phyloP scores from a whole-genome alignment of 495 filamentous ascomycete species.

The Trichoderma virens region DNA sequence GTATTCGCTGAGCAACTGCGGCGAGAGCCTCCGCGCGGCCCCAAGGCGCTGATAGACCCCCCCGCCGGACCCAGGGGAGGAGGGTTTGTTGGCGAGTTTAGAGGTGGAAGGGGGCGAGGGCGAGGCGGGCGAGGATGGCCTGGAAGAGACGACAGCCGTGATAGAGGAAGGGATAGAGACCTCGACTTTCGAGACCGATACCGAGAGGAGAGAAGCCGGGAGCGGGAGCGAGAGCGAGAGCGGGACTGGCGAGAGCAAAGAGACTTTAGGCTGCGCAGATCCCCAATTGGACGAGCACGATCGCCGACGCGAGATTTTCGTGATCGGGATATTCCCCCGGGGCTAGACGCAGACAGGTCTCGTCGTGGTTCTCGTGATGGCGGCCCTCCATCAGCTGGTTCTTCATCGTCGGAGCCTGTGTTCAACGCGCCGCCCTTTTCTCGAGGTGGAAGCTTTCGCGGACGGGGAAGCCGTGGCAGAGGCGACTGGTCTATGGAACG shows the following conservation, averaged over 20 bases:
- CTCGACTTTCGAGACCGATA: constrained; percentile 43
- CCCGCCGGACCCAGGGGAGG: constrained; percentile 50
- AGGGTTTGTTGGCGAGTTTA: constrained; percentile 39
- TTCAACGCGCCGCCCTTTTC: constrained; percentile 38
- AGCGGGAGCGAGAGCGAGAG: constrained; percentile 26
- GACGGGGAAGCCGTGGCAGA: constrained; percentile 46
- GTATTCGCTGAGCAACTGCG: constrained; percentile 35
- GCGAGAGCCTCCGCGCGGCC: constrained; percentile 57
- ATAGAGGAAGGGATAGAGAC: constrained; percentile 52
- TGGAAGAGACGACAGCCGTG: constrained; percentile 53
- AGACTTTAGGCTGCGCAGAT: constrained; percentile 35
- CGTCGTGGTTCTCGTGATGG: constrained; percentile 45
- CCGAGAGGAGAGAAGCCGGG: constrained; percentile 42
- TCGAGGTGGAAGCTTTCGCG: constrained; percentile 47
- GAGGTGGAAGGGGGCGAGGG: constrained; percentile 34
- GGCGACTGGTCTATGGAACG: constrained; percentile 60
- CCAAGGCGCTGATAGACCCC: constrained; percentile 59
- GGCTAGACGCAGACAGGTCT: constrained; percentile 42
- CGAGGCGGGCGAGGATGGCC: constrained; percentile 33
- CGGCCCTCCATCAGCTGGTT: constrained; percentile 58
- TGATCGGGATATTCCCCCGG: constrained; percentile 39
- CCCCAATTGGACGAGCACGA: constrained; percentile 35
- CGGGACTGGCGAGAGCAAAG: constrained; percentile 32
- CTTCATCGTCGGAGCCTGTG: constrained; percentile 58
- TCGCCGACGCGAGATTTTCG: constrained; percentile 36